phyloP scores from a whole-genome alignment of 306 rosid species.

The Astragalus glycyphyllos region DNA sequence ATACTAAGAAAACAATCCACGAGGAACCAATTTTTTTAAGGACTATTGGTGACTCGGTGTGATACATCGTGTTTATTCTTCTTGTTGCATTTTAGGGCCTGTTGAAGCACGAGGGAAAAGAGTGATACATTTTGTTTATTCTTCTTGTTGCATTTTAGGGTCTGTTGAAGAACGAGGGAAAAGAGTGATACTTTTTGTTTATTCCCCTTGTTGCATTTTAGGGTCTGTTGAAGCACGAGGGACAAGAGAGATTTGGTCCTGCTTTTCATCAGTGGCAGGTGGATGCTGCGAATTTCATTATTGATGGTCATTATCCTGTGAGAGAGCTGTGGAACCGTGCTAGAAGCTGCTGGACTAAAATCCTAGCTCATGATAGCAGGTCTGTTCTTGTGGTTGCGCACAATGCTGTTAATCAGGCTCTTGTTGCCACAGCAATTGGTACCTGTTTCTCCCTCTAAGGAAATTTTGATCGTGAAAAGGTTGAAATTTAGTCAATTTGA shows the following conservation, averaged over 20 bases:
- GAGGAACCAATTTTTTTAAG: neutral
- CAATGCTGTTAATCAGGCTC: constrained; percentile 99
- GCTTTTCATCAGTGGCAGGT: constrained; percentile 86
- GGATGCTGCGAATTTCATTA: constrained; percentile 77
- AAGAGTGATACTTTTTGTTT: constrained; percentile 50
- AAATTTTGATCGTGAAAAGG: constrained; percentile 25
- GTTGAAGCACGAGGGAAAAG: constrained; percentile 87
- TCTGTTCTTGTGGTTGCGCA: constrained; percentile 96
- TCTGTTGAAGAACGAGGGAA: constrained; percentile 85
- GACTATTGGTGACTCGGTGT: constrained; percentile 23
- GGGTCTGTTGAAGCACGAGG: constrained; percentile 92
- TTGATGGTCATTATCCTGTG: constrained; percentile 94
- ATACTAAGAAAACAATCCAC: neutral
- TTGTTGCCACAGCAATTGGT: constrained; percentile 92
- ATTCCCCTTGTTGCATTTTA: constrained; percentile 37
- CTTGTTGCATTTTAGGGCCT: constrained; percentile 67
- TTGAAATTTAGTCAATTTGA: constrained; percentile 29
- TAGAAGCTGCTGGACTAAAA: constrained; percentile 78
- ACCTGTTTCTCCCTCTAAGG: constrained; percentile 46
- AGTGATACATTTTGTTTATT: constrained; percentile 47
- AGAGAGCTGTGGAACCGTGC: constrained; percentile 93
- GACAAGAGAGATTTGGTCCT: constrained; percentile 75
- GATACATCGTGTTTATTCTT: constrained; percentile 29
- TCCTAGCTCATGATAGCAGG: constrained; percentile 77
- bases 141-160: constrained; percentile 60